Base-by-base conservation (phyloP, 1,284 basidiomycete genomes). In the Kalmanozyma brasiliensis region DNA sequence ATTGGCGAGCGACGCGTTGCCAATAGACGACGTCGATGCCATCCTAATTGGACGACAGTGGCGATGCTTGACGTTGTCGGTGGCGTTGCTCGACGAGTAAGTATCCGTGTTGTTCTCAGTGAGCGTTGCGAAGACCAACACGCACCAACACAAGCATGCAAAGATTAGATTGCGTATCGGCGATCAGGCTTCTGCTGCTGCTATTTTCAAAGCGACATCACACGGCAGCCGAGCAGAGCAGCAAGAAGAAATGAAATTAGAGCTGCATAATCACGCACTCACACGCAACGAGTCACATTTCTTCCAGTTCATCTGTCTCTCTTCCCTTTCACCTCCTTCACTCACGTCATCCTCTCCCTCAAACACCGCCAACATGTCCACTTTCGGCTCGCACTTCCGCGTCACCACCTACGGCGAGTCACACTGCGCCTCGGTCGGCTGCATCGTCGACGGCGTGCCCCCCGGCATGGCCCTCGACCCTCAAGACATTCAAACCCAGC, bases 341-440 rank as follows among this genome's bases (percentile, higher is more conserved):
- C n/a, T 23, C 26, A 34, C 17, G 16, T 3, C 34, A 16, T 3
- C n/a, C 24, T 7, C 36, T 38, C 4, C 5, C 26, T 26, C 30
- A 24, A 23, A 5, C 47, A 9, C 24, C 14, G n/a, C 16, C 32
- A 80, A 40, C 64, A 98, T 98, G 95, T 96, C 93, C 33, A 91
- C 93, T 41, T 98, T 92, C 83, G 96, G 95, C 40, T 87, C 86
- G 19, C 84, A 91, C 45, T 98, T 92, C 86, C 88, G 93, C 49
- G 95, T 98, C 36, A 94, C 94, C 60, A 99, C 96, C 65, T 98
- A 92, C 82, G 96, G 96, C 71, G 96, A 99, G 86, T 93, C 91
- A 63, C 96, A 99, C 82, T 98, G 96, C 83, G 89, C 92, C 58
- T 95, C 93, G 4, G 95, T 98, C 33, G 96, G 96, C 32, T 93